A percentile compares a stretch with the other conserved stretches of the same genome.
These are phyloP conservation scores for Solanum etuberosum DNA, from an alignment of 257 asterid species.

Conservation along the genomic window DNA sequence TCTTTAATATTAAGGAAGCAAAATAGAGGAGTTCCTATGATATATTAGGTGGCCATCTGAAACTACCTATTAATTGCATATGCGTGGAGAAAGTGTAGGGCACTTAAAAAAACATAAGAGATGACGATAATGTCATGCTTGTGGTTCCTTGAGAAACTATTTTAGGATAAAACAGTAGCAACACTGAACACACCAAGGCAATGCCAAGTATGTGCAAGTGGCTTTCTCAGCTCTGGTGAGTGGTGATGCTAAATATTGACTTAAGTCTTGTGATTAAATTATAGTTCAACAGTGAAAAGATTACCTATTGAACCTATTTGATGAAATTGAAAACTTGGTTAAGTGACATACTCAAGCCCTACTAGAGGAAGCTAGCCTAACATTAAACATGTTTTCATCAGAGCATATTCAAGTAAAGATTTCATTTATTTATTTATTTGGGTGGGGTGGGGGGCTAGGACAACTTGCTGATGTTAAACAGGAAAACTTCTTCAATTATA, in stretches of 20 bases:
- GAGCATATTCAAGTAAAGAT: not conserved
- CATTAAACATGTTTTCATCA: not conserved
- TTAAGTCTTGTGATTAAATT: not conserved
- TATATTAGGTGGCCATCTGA: not conserved
- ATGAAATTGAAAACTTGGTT: not conserved
- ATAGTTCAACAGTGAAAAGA: not conserved
- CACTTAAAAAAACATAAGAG: not conserved
- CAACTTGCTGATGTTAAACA: not conserved
- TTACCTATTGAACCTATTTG: not conserved
- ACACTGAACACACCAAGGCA: not conserved
- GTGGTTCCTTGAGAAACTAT: not conserved
- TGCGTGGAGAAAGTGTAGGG: not conserved
- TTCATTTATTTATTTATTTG: not conserved
- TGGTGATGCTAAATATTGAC: not conserved
- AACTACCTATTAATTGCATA: not conserved
- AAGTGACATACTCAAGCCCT: not conserved
- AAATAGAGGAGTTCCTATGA: not conserved
- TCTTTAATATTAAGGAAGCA: not conserved
- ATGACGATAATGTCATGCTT: not conserved
- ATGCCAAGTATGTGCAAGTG: not conserved
- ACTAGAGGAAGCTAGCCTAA: not conserved
- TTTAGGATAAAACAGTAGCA: not conserved
- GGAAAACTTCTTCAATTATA: not conserved
- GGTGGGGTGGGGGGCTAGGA: not conserved
- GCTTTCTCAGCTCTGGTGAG: not conserved